A percentile compares a stretch with the other conserved stretches of the same genome.
These are phyloP conservation scores for Trichophyton rubrum DNA, from an alignment of 2,329 filamentous ascomycete species.

Conservation along the genomic window DNA sequence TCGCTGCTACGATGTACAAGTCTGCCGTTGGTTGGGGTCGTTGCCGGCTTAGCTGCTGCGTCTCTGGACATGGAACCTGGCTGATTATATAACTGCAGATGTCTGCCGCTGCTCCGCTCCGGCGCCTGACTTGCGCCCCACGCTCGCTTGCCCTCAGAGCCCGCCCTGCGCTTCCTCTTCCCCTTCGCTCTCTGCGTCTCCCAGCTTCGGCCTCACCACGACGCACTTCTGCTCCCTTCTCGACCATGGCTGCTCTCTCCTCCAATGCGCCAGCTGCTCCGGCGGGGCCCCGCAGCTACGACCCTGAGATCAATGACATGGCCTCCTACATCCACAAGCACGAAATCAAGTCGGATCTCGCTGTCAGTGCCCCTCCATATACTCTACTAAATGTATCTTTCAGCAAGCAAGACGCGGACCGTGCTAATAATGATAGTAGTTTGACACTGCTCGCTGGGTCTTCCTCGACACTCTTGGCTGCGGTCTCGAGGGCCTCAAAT, in stretches of 20 bases:
- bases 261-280: constrained; percentile 25
- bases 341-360: constrained; percentile 78
- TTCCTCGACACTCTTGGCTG: constrained; percentile 95
- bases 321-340: constrained; percentile 90
- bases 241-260: constrained; percentile 32
- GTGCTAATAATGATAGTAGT: constrained; percentile 41
- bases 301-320: constrained; percentile 90
- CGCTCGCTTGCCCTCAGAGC: constrained; percentile 28
- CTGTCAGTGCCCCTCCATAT: constrained; percentile 49
- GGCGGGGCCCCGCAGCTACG: constrained; percentile 49
- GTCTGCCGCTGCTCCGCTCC: constrained; percentile 31
- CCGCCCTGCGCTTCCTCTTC: constrained; percentile 39
- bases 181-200: constrained; percentile 23
- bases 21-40: no score
- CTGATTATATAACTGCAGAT: constrained; percentile 15
- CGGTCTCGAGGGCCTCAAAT: constrained; percentile 86
- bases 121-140: constrained; percentile 31
- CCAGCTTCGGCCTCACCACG: constrained; percentile 24
- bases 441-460: constrained; percentile 91
- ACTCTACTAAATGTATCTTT: neutral
- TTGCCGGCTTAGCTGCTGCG: no score
- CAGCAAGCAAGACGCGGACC: neutral
- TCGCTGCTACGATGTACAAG: no score
- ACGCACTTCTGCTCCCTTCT: constrained; percentile 26
- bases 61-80: neutral